Evolutionary conservation across 169 alveolate species (phyloP).

Genomic region (Cystoisospora suis): DNA sequence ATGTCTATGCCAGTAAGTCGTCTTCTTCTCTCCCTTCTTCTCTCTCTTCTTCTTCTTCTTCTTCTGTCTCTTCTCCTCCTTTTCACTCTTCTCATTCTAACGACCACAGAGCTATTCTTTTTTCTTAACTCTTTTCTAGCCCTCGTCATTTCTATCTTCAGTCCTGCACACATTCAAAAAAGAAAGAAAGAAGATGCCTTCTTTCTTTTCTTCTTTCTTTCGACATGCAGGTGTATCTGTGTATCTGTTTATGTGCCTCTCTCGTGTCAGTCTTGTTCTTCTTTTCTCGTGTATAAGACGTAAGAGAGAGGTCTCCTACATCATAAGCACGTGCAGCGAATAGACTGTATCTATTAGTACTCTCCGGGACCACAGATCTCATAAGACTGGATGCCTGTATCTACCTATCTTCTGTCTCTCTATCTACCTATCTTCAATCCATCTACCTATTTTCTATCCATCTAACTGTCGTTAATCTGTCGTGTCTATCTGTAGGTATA

Average conservation of each 20-base stretch:
- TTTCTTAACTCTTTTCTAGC: too few relatives aligned
- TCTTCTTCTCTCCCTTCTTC: not conserved
- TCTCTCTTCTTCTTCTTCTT: too few relatives aligned
- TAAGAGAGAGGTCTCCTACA: not conserved
- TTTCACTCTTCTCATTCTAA: not conserved
- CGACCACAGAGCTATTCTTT: too few relatives aligned
- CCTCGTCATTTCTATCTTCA: too few relatives aligned
- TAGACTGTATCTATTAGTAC: not conserved
- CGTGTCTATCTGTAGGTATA: not conserved
- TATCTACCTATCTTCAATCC: too few relatives aligned
- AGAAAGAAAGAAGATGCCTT: too few relatives aligned
- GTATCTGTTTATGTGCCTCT: not conserved
- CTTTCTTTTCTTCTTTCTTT: too few relatives aligned
- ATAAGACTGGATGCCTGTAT: too few relatives aligned
- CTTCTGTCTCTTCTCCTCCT: not conserved
- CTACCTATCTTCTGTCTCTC: too few relatives aligned
- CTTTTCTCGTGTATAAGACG: not conserved
- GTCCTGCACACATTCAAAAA: too few relatives aligned
- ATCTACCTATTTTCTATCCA: too few relatives aligned
- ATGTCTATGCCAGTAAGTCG: slow-evolving; percentile 14
- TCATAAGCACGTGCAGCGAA: not conserved
- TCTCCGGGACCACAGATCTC: too few relatives aligned
- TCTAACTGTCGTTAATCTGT: not conserved
- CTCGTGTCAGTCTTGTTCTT: not conserved
- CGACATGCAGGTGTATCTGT: not conserved